Base-by-base conservation (phyloP, 2,329 filamentous ascomycete genomes). In the Plectosphaerella sp. region DNA sequence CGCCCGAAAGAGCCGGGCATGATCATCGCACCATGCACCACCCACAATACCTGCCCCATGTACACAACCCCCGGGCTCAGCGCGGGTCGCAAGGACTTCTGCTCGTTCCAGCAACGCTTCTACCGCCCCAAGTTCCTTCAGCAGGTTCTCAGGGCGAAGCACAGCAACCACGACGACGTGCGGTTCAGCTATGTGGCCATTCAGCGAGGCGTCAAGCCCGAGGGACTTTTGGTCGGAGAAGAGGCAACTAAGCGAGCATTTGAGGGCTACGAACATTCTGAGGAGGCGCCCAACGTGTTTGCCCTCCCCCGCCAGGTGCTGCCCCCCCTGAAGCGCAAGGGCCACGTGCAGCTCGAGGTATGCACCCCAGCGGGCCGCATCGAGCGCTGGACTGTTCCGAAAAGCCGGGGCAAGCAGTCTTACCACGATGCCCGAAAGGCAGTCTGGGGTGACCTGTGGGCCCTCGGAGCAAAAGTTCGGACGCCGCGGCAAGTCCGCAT, bases 361-460 rank as follows among this genome's bases (percentile, higher is more conserved):
- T 99, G 94, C 75, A 97, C 94, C 0, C 88, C 93, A 0, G 79
- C 83, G 1, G 94, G 89, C 33, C 84, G 81, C 42, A 84, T 97
- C 35, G 93, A 99, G 74, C 89, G 94, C 51, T 99, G 94, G 94
- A 94, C 88, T 0, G 87, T 99, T 0, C 89, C 93, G 2, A 85
- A 85, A 60, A 91, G 86, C 54, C 94, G 87, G 70, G 87, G 86
- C 67, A 86, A 82, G 61, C 84, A 88, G 61, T 91, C 91, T 1
- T 97, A 93, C 72, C 90, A 89, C 61, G 94, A 97, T 65, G 94
- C 94, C 36, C 84, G 94, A 56, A 99, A 99, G 72, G 82, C 87
- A 1, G 74, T 74, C 50, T 97, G 93, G 94, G 94, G 94, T 39
- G 94, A 97, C 66, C 76, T 97, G 10, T 99, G 94, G 94, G 91